Base-by-base conservation (phyloP, 2,329 filamentous ascomycete genomes). In the Arthrinium phaeospermum region DNA sequence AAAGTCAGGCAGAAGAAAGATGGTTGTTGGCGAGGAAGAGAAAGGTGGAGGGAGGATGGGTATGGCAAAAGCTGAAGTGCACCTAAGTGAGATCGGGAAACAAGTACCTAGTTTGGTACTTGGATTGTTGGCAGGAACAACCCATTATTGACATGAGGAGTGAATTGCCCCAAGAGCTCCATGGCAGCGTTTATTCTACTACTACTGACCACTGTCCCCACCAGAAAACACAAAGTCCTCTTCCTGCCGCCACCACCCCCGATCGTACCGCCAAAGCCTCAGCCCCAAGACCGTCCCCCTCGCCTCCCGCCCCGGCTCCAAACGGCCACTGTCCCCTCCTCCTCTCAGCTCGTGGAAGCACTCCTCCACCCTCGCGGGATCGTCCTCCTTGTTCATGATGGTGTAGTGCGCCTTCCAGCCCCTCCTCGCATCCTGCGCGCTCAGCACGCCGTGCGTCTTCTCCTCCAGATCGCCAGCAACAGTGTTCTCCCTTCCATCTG, bases 331-430 rank as follows among this genome's bases (percentile, higher is more conserved):
- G 27, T 2, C 27, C 27, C 27, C 37, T 10, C 27, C 37, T 10
- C 37, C n/a, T 7, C 44, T 34, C 16, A 47, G 16, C 24, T 45
- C 67, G 4, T 30, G 0, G 30, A 68, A 47, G 3, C 67, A 68
- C 14, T 27, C 67, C 3, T 68, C 67, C 24, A 68, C 67, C 24
- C 24, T 45, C 24, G 13, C 67, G 67, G 44, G 13, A 14, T 68
- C 44, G 16, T 47, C 67, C 24, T 68, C 67, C 44, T 68, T 68
- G 24, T 68, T 68, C 24, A 68, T 45, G 24, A 68, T 34, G n/a
- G 67, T 68, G 44, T 68, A 68, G 7, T 68, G 67, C 14, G 67
- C 44, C 41, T n/a, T 45, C 67, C 67, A 68, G 24, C n/a, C 44
- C 4, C 24, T 19, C 14, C 67, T 27, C 24, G 16, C 6, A 14